Evolutionary conservation across 768 basidiomycete genomes (phyloP).

Genomic region (Erythrobasidium yunnanense): DNA sequence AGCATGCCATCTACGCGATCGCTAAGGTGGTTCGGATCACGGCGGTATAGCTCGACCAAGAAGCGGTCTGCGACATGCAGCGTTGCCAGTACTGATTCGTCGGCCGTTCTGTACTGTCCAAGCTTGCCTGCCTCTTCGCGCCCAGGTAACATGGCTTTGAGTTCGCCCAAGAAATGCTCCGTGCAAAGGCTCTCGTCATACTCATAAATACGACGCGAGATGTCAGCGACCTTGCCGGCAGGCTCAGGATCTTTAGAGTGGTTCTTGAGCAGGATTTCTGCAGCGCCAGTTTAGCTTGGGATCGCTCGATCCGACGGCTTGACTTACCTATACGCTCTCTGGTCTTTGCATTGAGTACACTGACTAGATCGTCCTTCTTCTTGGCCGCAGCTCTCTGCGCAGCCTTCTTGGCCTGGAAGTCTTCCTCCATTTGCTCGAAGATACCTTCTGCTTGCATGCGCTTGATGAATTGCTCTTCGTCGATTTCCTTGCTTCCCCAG

Average conservation of each 20-base stretch:
- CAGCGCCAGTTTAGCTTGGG: conserved; percentile 13
- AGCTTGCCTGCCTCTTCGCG: conserved; percentile 89
- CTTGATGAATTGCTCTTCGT: conserved; percentile 49
- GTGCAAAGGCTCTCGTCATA: conserved; percentile 81
- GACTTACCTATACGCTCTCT: conserved; percentile 81
- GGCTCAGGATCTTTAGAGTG: conserved; percentile 23
- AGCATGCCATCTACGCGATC: conserved; percentile 93
- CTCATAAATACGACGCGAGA: conserved; percentile 51
- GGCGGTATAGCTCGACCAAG: conserved; percentile 94
- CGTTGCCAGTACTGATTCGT: conserved; percentile 67
- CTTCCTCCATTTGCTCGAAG: conserved; percentile 93
- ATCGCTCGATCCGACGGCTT: too few species aligned
- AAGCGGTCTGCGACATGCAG: conserved; percentile 91
- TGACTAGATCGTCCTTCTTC: conserved; percentile 77
- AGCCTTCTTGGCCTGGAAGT: conserved; percentile 94
- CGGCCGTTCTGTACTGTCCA: conserved; percentile 77
- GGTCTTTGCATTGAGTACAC: conserved; percentile 78
- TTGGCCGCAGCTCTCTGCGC: conserved; percentile 52
- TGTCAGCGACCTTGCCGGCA: conserved; percentile 22
- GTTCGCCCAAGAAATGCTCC: conserved; percentile 74
- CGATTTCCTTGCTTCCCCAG: conserved; percentile 46
- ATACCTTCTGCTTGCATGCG: conserved; percentile 76
- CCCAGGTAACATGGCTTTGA: conserved; percentile 76
- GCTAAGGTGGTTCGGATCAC: conserved; percentile 75
- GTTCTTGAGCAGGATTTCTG: conserved; percentile 31